Conservation (phyloP, 345 rosid species). For the Pistacia atlantica region DNA sequence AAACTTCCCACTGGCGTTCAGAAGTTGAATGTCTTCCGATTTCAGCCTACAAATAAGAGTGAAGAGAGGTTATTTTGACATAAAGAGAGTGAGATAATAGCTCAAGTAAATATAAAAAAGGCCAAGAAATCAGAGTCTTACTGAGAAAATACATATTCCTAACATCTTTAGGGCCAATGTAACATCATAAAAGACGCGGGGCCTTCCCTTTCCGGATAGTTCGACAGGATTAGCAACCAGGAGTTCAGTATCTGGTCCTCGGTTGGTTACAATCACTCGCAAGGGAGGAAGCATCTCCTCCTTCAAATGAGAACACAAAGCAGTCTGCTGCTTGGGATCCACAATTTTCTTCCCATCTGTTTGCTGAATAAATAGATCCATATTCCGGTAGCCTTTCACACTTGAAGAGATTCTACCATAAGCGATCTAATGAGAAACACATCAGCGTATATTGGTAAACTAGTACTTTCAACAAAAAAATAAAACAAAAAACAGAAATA, state of each 20-base stretch:
- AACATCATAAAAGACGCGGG: constrained; percentile 73
- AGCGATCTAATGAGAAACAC: constrained; percentile 47
- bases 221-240: constrained; percentile 80
- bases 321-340: constrained; percentile 50
- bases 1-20: constrained; percentile 76
- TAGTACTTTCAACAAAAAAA: neutral
- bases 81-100: neutral
- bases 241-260: constrained; percentile 78
- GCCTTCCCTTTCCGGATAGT: constrained; percentile 73
- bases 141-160: constrained; percentile 72
- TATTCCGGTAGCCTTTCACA: constrained; percentile 43
- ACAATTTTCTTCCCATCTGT: constrained; percentile 66
- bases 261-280: constrained; percentile 53
- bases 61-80: neutral
- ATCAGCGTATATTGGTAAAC: constrained; percentile 9
- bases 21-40: constrained; percentile 60
- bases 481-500: neutral
- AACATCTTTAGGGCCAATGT: constrained; percentile 63
- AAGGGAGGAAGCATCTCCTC: constrained; percentile 66
- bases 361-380: constrained; percentile 67
- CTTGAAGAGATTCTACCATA: constrained; percentile 65
- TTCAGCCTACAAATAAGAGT: constrained; percentile 50
- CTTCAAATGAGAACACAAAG: constrained; percentile 52
- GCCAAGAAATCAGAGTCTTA: constrained; percentile 20
- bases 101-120: neutral